phyloP scores from a whole-genome alignment of 2,329 filamentous ascomycete species.

The Coniochaeta sp. region DNA sequence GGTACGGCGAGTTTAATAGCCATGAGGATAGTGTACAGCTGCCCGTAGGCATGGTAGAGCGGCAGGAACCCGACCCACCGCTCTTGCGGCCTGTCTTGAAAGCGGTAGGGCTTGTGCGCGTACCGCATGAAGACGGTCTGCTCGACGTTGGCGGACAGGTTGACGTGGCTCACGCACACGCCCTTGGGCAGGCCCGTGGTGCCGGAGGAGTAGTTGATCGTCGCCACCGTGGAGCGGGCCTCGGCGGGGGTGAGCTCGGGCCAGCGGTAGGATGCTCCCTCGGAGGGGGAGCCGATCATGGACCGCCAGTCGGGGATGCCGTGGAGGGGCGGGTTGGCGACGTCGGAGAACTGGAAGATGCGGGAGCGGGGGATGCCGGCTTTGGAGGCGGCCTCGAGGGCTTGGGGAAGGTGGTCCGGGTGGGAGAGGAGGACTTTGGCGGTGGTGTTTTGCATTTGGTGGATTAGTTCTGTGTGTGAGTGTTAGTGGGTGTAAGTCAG shows the following conservation, averaged over 20 bases:
- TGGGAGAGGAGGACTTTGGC: slow-evolving; percentile 44
- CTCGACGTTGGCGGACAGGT: slow-evolving; percentile 41
- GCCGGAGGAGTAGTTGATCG: slow-evolving; percentile 43
- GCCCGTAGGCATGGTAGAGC: slow-evolving; percentile 45
- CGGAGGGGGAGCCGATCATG: slow-evolving; percentile 24
- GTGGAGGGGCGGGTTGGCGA: slow-evolving; percentile 17
- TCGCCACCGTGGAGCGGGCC: slow-evolving; percentile 24
- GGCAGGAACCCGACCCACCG: slow-evolving; percentile 56
- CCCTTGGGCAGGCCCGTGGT: slow-evolving; percentile 46
- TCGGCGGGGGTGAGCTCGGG: slow-evolving; percentile 26
- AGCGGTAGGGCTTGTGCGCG: slow-evolving; percentile 22
- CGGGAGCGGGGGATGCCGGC: slow-evolving; percentile 29
- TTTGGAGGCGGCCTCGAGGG: slow-evolving; percentile 34
- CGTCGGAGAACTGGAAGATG: slow-evolving; percentile 43
- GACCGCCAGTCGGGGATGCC: slow-evolving; percentile 34
- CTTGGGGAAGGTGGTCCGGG: slow-evolving; percentile 33
- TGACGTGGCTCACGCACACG: slow-evolving; percentile 18
- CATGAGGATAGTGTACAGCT: slow-evolving; percentile 39
- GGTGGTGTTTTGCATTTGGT: slow-evolving; percentile 43
- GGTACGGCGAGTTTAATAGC: slow-evolving; percentile 39
- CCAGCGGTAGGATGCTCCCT: slow-evolving; percentile 32
- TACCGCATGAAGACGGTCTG: slow-evolving; percentile 36
- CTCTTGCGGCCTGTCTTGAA: slow-evolving; percentile 31
- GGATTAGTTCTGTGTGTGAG: slow-evolving; percentile 36
- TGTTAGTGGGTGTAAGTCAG: not conserved